These are phyloP conservation scores for Xylaria sp. DNA, from an alignment of 2,329 filamentous ascomycete species.

Conservation along the genomic window DNA sequence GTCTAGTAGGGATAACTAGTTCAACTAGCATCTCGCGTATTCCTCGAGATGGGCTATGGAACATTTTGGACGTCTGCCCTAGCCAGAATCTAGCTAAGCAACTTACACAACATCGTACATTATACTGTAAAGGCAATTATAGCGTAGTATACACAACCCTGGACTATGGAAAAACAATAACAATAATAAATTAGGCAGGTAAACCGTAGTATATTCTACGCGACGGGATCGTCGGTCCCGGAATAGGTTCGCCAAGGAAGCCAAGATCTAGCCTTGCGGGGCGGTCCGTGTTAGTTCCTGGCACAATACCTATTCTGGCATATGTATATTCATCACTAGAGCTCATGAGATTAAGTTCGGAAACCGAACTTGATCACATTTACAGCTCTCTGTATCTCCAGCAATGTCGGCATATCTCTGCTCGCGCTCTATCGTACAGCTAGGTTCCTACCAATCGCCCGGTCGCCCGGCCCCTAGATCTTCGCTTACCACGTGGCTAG, in stretches of 20 bases:
- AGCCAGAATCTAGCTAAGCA: too few relatives aligned
- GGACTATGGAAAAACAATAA: too few relatives aligned
- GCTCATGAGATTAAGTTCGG: not conserved
- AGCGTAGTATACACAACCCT: too few relatives aligned
- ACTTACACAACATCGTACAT: too few relatives aligned
- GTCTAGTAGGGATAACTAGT: too few relatives aligned
- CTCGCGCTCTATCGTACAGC: not conserved
- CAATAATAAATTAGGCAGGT: too few relatives aligned
- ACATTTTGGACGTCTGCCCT: too few relatives aligned
- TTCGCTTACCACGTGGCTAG: not conserved
- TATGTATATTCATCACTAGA: not conserved
- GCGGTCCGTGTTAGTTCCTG: not conserved
- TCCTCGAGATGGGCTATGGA: too few relatives aligned
- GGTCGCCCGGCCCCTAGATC: not conserved
- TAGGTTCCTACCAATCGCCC: not conserved
- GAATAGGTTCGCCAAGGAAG: not conserved
- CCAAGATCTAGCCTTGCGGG: slow-evolving; percentile 10
- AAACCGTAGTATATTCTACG: too few relatives aligned
- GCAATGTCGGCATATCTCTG: not conserved
- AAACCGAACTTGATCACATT: not conserved
- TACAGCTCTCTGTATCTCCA: not conserved
- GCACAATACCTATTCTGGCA: not conserved
- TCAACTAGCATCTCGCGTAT: too few relatives aligned
- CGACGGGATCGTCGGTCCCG: not conserved
- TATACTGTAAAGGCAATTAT: too few relatives aligned